phyloP scores from a whole-genome alignment of 164 flowering plant species.

The Nymphaea thermarum region DNA sequence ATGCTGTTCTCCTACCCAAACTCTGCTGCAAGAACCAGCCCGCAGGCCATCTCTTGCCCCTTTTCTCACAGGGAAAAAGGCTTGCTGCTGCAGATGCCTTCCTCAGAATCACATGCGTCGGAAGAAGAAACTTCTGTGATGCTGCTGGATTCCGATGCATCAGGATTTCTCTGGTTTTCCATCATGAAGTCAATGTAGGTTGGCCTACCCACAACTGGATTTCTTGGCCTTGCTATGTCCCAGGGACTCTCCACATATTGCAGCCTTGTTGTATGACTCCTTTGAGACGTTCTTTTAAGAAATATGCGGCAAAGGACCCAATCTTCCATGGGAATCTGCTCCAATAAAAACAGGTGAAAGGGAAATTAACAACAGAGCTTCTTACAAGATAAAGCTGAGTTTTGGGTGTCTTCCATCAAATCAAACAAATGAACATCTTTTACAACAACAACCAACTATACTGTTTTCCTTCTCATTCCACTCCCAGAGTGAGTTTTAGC shows the following conservation, averaged over 20 bases:
- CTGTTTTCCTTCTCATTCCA: no score
- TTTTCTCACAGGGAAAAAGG: not conserved
- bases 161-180: conserved; percentile 4
- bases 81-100: not conserved
- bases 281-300: conserved; percentile 21
- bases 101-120: conserved; percentile 5
- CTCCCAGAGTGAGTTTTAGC: no score
- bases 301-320: conserved; percentile 59
- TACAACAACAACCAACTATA: no score
- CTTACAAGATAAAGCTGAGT: not conserved
- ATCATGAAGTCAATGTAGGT: conserved; percentile 19
- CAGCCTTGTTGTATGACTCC: not conserved
- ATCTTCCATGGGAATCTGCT: conserved; percentile 16
- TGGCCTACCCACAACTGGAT: conserved; percentile 7
- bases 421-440: no score
- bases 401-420: no score
- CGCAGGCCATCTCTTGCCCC: not conserved
- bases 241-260: not conserved
- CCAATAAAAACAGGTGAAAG: not conserved
- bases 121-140: conserved; percentile 26
- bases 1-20: not conserved
- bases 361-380: not conserved
- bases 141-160: conserved; percentile 18
- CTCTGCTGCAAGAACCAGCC: not conserved
- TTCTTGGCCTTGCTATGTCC: conserved; percentile 3